A percentile compares a stretch with the other conserved stretches of the same genome.
Conservation (phyloP, 495 filamentous ascomycete genomes). For the Xanthoparmelia taractica region DNA sequence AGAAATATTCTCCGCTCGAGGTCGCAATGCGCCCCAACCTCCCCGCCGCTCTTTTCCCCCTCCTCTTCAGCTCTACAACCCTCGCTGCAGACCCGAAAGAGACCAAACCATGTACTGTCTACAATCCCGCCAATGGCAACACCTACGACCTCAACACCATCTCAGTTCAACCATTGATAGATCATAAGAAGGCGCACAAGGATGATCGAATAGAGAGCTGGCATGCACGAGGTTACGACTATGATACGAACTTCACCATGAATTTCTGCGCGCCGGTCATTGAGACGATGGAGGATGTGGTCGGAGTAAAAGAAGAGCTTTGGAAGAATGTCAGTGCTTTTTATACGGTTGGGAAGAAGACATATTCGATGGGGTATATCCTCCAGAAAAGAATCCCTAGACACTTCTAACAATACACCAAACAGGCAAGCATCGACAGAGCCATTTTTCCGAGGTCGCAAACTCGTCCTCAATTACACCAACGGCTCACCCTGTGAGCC, state of each 20-base stretch:
- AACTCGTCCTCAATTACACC: conserved; percentile 86
- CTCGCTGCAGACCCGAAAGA: conserved; percentile 33
- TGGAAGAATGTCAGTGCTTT: conserved; percentile 89
- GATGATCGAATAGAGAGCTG: conserved; percentile 66
- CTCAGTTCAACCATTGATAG: conserved; percentile 46
- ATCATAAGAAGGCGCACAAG: conserved; percentile 51
- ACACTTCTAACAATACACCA: conserved; percentile 2
- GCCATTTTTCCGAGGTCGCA: conserved; percentile 74
- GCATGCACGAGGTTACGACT: conserved; percentile 75
- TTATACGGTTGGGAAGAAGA: conserved; percentile 63
- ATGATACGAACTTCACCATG: conserved; percentile 82
- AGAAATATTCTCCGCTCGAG: background rate
- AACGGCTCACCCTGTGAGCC: conserved; percentile 73
- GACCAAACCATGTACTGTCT: conserved; percentile 66
- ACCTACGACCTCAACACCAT: conserved; percentile 89
- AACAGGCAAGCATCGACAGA: conserved; percentile 57
- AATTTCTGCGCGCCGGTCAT: conserved; percentile 90
- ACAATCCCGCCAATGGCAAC: conserved; percentile 60
- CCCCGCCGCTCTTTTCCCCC: conserved; percentile 28
- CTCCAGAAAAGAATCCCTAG: background rate
- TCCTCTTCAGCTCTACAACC: conserved; percentile 28
- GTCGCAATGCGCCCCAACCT: conserved; percentile 17
- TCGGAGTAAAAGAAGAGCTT: conserved; percentile 52
- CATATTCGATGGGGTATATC: conserved; percentile 76
- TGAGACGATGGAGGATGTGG: conserved; percentile 62